Evolutionary conservation across 169 alveolate genomes (phyloP), one percentile per base, ranked within the genome.

Genomic region (Sarcocystis neurona): DNA sequence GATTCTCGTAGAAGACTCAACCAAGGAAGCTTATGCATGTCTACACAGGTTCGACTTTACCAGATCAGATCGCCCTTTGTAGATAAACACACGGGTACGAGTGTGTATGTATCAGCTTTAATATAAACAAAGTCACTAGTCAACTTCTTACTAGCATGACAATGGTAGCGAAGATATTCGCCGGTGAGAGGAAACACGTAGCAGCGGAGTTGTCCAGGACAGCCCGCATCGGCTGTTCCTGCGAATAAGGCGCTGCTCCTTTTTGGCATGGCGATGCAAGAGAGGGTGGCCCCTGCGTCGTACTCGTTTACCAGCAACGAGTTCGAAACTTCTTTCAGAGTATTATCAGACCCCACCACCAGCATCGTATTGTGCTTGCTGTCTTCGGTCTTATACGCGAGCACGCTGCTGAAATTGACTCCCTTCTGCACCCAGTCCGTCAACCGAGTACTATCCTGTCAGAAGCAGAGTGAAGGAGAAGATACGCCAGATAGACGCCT

Each of bases 161-260:
- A 93, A 85, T 95, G 95, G 44, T 96, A 93, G 92, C 96, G 98
- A 32, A 92, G 86, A 53, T 94, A 94, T 74, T 95, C 95, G 50
- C 95, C 95, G 37, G 93, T 90, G 50, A 94, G 84, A 27, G 97
- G 97, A 87, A 93, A 92, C 84, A 85, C 91, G 41, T 91, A 93
- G 47, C 93, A 85, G 47, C 96, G 92, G 32, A 96, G 85, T 50
- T 95, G 89, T 23, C 98, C 98, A 37, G 97, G 97, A 84, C 85
- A 88, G 47, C 89, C 96, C 18, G 92, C 89, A 63, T 94, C 95
- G 77, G 94, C 94, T 0, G 93, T 84, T 20, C 96, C 96, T 39
- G 95, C 95, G 84, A 84, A 72, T 34, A 56, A 46, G 37, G 89
- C 80, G 5, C 84, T 4, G 39, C 53, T 58, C 18, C 15, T 72